Base-by-base conservation (phyloP, 139 green algal genomes). In the Micromonas commoda region DNA sequence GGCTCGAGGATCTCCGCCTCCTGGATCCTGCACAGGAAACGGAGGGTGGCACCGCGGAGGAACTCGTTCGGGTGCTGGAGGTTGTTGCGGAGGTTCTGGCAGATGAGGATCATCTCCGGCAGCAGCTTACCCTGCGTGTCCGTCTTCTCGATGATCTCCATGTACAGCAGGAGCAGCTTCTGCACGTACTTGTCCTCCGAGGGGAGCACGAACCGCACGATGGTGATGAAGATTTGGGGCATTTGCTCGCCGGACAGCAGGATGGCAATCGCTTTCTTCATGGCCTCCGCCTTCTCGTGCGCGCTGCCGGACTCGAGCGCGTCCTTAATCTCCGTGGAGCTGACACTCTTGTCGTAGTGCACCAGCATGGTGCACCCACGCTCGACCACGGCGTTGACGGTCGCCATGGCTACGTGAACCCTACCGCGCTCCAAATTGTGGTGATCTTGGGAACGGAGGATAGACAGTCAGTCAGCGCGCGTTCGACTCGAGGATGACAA, bases 31-130 rank as follows among this genome's bases (percentile, higher is more conserved):
- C 93, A 97, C 51, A 99, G 86, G 83, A 99, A 99, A 32, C 94
- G 82, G 65, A 99, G 88, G 9, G 95, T 98, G 34, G 93, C 89
- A 3, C 96, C 96, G 2, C 96, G 84, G 3, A 99, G 88, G 87
- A 97, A 99, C 86, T 99, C 96, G 80, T 99, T 99, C 21, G 96
- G 96, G 78, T 99, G 96, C 88, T 99, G 96, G 73, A 99, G 83
- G 87, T 98, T 99, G 89, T 99, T 99, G 29, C 96, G 85, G 73
- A 99, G 88, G 85, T 99, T 98, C 84, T 99, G 96, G 81, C 96
- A 99, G 76, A 99, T 97, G 2, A 99, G 88, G 80, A 99, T 99
- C 96, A 99, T 99, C 78, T 99, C 96, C 28, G 96, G 95, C 69
- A 99, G 82, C 2, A 99, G 85, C 85, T 98, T 99, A 5, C 96